Conservation (phyloP, 441 rosid species). For the Arabidopsis lyrata region DNA sequence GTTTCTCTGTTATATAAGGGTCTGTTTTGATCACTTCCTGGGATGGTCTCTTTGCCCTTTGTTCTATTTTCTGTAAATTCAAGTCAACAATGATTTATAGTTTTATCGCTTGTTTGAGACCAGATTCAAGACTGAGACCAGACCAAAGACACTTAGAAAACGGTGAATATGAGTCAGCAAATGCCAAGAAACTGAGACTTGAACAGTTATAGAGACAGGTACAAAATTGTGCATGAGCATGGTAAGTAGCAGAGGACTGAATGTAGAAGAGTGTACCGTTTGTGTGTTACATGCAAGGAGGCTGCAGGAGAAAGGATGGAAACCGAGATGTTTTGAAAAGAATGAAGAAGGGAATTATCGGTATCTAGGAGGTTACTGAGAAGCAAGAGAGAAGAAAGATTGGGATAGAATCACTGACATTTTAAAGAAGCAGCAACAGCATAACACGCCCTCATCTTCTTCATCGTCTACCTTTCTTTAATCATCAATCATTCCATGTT, state of each 20-base stretch:
- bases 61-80: too few species aligned
- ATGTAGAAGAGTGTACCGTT: constrained; percentile 11
- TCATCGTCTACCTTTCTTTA: constrained; percentile 30
- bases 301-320: constrained; percentile 98
- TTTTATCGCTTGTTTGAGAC: too few species aligned
- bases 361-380: constrained; percentile 89
- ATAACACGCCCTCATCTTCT: constrained; percentile 43
- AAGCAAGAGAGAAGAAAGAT: constrained; percentile 71
- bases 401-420: constrained; percentile 79
- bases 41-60: too few species aligned
- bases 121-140: constrained; percentile 96
- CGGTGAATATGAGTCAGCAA: constrained; percentile 93
- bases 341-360: constrained; percentile 88
- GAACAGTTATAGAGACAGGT: constrained; percentile 99
- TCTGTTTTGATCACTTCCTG: too few species aligned
- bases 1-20: too few species aligned
- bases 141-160: constrained; percentile 94
- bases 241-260: constrained; percentile 18
- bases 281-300: constrained; percentile 75
- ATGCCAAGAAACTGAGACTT: constrained; percentile 91
- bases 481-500: constrained; percentile 16
- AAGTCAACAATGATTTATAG: too few species aligned
- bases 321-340: constrained; percentile 84
- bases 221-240: constrained; percentile 18
- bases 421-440: constrained; percentile 62